Evolutionary conservation across 1,284 basidiomycete species (phyloP).

Genomic region (Papiliotrema terrestris): DNA sequence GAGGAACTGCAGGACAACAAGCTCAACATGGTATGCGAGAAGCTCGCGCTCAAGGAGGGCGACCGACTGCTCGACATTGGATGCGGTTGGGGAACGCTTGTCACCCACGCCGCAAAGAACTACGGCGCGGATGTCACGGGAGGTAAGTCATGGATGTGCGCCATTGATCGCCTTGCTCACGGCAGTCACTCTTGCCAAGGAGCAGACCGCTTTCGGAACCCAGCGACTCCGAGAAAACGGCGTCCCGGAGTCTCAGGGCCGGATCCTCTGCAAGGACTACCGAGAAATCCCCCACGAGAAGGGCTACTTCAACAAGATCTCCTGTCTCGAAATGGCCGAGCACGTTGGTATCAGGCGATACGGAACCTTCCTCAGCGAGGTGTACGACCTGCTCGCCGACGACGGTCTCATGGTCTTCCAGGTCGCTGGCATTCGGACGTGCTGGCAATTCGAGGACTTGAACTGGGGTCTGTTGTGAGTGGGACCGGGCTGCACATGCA

Average conservation of each 20-base stretch:
- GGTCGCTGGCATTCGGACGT: conserved; percentile 88
- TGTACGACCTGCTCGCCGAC: conserved; percentile 91
- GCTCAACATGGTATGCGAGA: conserved; percentile 88
- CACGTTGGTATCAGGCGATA: conserved; percentile 96
- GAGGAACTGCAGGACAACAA: conserved; percentile 99
- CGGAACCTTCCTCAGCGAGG: conserved; percentile 78
- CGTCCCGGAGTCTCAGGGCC: conserved; percentile 68
- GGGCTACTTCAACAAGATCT: conserved; percentile 89
- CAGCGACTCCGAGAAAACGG: conserved; percentile 81
- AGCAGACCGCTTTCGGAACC: conserved; percentile 91
- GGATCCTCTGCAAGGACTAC: conserved; percentile 92
- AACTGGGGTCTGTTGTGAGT: conserved; percentile 67
- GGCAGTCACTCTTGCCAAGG: conserved; percentile 77
- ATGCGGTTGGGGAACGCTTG: conserved; percentile 97
- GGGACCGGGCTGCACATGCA: not conserved
- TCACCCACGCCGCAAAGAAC: conserved; percentile 94
- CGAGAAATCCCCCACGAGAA: conserved; percentile 80
- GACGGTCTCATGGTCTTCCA: conserved; percentile 94
- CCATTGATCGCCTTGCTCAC: not conserved
- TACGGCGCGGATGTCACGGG: conserved; percentile 93
- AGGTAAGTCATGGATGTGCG: conserved; percentile 28
- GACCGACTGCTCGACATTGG: conserved; percentile 86
- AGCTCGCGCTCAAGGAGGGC: conserved; percentile 78
- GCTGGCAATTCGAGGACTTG: conserved; percentile 97
- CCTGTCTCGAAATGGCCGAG: conserved; percentile 98